Conservation (phyloP, 2,329 filamentous ascomycete genomes). For the Talaromyces piceae region DNA sequence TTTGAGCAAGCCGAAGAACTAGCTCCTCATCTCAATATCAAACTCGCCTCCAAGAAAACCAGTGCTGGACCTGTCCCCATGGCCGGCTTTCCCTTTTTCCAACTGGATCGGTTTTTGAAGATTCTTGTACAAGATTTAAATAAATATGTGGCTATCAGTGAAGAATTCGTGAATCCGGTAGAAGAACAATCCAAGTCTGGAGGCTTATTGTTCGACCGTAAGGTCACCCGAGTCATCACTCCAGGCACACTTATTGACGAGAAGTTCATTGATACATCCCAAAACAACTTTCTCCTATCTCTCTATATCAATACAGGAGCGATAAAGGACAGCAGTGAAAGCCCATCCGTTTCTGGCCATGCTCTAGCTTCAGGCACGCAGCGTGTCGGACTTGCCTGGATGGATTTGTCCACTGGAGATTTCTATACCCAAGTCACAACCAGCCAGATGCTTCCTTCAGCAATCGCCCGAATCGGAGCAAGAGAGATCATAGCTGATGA, state of each 20-base stretch:
- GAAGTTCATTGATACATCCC: conserved; percentile 89
- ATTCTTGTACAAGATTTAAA: conserved; percentile 84
- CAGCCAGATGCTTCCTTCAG: conserved; percentile 65
- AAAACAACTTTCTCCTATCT: conserved; percentile 86
- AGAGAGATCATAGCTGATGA: conserved; percentile 76
- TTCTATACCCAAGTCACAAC: conserved; percentile 79
- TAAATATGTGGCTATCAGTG: conserved; percentile 86
- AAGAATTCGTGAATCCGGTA: conserved; percentile 75
- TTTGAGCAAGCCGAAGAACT: conserved; percentile 91
- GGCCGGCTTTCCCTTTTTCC: conserved; percentile 91
- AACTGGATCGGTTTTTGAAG: conserved; percentile 88
- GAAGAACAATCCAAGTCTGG: conserved; percentile 65
- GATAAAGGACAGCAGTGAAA: conserved; percentile 17
- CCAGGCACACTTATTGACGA: conserved; percentile 95
- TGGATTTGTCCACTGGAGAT: conserved; percentile 89
- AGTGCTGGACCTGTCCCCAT: conserved; percentile 73
- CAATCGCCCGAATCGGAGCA: conserved; percentile 73
- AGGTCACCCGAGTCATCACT: conserved; percentile 79
- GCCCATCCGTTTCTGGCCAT: conserved; percentile 17
- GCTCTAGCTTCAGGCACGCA: conserved; percentile 28
- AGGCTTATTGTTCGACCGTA: conserved; percentile 75
- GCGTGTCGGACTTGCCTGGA: conserved; percentile 75
- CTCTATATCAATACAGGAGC: conserved; percentile 51
- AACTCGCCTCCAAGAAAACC: conserved; percentile 75
- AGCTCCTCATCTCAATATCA: conserved; percentile 78